Conservation (phyloP, 441 rosid genomes). For the Melastoma candidum region DNA sequence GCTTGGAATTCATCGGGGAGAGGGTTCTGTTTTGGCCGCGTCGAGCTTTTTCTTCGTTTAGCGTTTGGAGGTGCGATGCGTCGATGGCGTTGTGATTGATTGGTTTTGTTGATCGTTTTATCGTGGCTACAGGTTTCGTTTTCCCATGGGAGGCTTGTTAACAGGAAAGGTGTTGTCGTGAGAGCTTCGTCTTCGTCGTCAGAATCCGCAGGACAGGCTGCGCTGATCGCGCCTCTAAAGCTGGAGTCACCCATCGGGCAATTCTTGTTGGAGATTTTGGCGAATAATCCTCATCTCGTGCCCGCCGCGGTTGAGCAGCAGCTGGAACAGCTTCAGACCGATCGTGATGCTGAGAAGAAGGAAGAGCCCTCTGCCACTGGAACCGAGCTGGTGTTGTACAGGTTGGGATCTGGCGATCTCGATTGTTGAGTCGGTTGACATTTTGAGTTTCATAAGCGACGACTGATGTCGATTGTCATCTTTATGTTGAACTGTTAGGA, state of each 20-base stretch:
- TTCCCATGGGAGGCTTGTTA: slow-evolving; percentile 21
- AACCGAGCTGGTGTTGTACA: slow-evolving; percentile 69
- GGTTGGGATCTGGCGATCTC: slow-evolving; percentile 27
- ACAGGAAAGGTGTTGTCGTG: slow-evolving; percentile 28
- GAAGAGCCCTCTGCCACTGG: slow-evolving; percentile 51
- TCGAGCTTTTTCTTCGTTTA: no score
- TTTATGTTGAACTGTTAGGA: slow-evolving; percentile 30
- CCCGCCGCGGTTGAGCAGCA: slow-evolving; percentile 95
- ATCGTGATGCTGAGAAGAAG: slow-evolving; percentile 53
- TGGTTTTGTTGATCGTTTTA: neutral
- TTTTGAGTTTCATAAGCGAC: neutral
- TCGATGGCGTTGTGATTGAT: neutral
- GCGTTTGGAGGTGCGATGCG: no score
- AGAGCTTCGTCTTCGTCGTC: slow-evolving; percentile 39
- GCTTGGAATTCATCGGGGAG: neutral
- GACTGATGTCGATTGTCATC: neutral
- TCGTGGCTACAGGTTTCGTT: slow-evolving; percentile 22
- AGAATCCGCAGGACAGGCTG: slow-evolving; percentile 30
- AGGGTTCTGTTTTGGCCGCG: no score
- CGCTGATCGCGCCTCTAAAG: slow-evolving; percentile 66
- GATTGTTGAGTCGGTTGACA: neutral
- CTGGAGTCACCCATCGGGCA: slow-evolving; percentile 85
- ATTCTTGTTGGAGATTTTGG: slow-evolving; percentile 68
- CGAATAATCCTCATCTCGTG: slow-evolving; percentile 81
- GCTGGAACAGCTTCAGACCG: slow-evolving; percentile 85